phyloP scores from a whole-genome alignment of 345 rosid genomes.

The Litchi chinensis region DNA sequence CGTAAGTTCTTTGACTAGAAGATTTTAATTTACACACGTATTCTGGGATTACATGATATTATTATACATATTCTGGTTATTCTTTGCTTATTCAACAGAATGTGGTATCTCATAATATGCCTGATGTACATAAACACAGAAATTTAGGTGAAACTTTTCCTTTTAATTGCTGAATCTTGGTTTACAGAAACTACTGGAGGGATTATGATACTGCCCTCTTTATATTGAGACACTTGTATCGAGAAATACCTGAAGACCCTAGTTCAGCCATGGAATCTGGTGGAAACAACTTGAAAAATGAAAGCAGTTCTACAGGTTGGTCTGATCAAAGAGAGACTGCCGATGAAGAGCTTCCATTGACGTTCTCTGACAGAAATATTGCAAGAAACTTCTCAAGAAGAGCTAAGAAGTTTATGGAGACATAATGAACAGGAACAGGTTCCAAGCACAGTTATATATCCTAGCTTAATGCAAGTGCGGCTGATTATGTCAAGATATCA shows the following conservation, averaged over 20 bases:
- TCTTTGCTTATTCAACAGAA: neutral
- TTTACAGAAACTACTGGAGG: slow-evolving; percentile 95
- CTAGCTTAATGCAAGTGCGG: slow-evolving; percentile 12
- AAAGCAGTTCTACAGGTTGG: slow-evolving; percentile 43
- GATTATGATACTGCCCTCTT: slow-evolving; percentile 91
- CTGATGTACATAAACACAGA: neutral
- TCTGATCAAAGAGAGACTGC: slow-evolving; percentile 43
- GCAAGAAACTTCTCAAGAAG: slow-evolving; percentile 58
- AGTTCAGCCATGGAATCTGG: slow-evolving; percentile 33
- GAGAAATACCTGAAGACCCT: slow-evolving; percentile 67
- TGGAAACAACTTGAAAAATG: slow-evolving; percentile 35
- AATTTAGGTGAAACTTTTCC: neutral
- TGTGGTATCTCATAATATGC: neutral
- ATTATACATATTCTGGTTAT: neutral
- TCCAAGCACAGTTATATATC: neutral
- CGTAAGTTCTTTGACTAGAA: slow-evolving; percentile 52
- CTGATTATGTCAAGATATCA: neutral
- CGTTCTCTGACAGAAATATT: slow-evolving; percentile 58
- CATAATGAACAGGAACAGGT: slow-evolving; percentile 20
- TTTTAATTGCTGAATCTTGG: slow-evolving; percentile 18
- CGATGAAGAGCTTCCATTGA: slow-evolving; percentile 80
- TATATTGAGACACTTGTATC: slow-evolving; percentile 81
- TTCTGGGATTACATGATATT: neutral
- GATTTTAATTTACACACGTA: neutral
- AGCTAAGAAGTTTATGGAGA: slow-evolving; percentile 53